Evolutionary conservation across 768 basidiomycete genomes (phyloP), one percentile per base, ranked within the genome.

Genomic region (Lenzites betulinus): DNA sequence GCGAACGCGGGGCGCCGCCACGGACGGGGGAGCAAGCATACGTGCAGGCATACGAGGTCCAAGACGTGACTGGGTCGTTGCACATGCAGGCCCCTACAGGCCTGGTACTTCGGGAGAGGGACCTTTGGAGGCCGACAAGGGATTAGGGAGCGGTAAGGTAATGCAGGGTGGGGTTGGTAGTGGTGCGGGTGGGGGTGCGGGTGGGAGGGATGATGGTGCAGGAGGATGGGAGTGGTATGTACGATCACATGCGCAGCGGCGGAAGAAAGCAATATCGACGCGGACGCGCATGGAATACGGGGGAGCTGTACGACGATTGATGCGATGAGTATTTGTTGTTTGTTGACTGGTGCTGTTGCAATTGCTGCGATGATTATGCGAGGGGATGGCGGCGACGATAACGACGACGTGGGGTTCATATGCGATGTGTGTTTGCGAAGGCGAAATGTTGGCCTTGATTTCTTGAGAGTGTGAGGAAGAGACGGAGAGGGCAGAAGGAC

Each of bases 391-490:
- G n/a, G n/a, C n/a, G n/a, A n/a, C n/a, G n/a, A n/a, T n/a, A n/a
- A n/a, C n/a, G 12, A 22, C 13, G 38, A 11, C 16, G 51, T 22
- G 26, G 28, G 20, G 25, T 53, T 18, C 38, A 18, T n/a, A 39
- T 20, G 22, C 25, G 7, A 51, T 22, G 18, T 39, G 15, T 38
- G 50, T 58, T 42, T 58, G 50, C 62, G 53, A 63, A 58, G 62
- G 62, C 62, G 57, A 54, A 63, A 48, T 63, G 58, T 63, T 36
- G 62, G 62, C 62, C 62, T 63, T 63, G 62, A 39, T 55, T 58
- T 57, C 52, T 59, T 55, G 61, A 63, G 49, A 58, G 51, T 35
- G 33, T 30, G 26, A 43, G 28, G 35, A 46, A 58, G 47, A 47
- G 43, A 42, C 6, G 16, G 23, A 18, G 44, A 25, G 13, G 44